phyloP scores from a whole-genome alignment of 139 green algal genomes.

The Nannochloris sp. region DNA sequence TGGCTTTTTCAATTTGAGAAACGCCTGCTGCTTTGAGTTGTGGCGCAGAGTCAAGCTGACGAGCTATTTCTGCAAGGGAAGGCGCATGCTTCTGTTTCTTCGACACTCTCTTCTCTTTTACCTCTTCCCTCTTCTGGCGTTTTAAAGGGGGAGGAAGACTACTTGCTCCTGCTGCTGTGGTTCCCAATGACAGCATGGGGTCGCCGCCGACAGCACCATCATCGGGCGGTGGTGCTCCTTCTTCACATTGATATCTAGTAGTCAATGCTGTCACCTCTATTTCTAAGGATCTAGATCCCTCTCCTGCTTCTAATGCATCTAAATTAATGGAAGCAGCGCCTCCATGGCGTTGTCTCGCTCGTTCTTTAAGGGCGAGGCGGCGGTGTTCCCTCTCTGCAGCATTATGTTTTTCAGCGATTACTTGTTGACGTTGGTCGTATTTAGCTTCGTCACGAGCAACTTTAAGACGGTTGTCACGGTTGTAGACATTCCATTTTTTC shows the following conservation, averaged over 20 bases:
- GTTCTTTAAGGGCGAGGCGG: conserved; percentile 36
- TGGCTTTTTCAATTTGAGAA: too few species aligned
- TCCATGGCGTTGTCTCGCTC: conserved; percentile 20
- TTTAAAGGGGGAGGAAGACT: too few species aligned
- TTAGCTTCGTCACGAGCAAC: conserved; percentile 51
- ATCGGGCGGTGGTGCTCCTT: too few species aligned
- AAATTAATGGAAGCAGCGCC: background rate
- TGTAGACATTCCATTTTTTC: conserved; percentile 94
- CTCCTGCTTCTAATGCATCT: background rate
- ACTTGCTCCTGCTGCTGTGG: background rate
- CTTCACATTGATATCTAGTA: too few species aligned
- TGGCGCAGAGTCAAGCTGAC: too few species aligned
- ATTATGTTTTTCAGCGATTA: conserved; percentile 12
- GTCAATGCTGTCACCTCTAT: too few species aligned
- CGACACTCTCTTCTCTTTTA: too few species aligned
- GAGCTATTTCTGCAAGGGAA: too few species aligned
- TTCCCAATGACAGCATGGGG: too few species aligned
- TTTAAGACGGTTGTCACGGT: conserved; percentile 69
- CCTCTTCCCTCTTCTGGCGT: background rate
- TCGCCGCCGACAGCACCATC: too few species aligned
- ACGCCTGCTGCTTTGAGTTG: too few species aligned
- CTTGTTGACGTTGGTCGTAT: conserved; percentile 34
- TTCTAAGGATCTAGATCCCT: background rate
- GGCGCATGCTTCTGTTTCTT: too few species aligned
- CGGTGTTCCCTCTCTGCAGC: conserved; percentile 49